Evolutionary conservation across 2,329 filamentous ascomycete species (phyloP).

Genomic region (Hymenoscyphus repandus): DNA sequence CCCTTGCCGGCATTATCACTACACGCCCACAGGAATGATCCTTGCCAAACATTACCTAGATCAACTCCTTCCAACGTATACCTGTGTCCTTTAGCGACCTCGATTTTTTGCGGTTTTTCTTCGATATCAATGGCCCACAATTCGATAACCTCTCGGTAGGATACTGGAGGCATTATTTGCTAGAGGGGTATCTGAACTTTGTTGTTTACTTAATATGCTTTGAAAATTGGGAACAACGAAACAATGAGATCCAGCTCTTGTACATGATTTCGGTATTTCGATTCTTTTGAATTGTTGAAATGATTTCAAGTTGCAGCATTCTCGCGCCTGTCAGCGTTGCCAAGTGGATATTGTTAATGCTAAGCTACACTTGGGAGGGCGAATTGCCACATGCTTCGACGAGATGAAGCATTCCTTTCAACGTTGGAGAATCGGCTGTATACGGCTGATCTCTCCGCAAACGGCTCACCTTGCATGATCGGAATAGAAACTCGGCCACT

Average conservation of each 20-base stretch:
- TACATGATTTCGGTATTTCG: background rate
- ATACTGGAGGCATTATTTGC: background rate
- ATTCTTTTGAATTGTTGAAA: background rate
- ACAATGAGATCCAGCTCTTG: conserved; percentile 1
- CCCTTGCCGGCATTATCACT: conserved; percentile 12
- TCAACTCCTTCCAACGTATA: conserved; percentile 1
- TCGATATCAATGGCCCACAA: conserved; percentile 7
- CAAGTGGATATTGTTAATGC: background rate
- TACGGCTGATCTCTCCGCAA: conserved; percentile 11
- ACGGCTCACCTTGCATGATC: conserved; percentile 22
- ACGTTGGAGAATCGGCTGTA: conserved; percentile 15
- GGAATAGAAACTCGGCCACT: conserved; percentile 18
- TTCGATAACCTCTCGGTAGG: conserved; percentile 6
- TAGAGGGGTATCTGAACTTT: conserved; percentile 4
- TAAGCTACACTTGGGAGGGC: conserved; percentile 8
- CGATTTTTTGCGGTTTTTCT: conserved; percentile 2
- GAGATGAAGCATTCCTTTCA: conserved; percentile 30
- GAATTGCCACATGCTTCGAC: conserved; percentile 22
- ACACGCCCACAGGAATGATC: background rate
- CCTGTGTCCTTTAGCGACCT: background rate
- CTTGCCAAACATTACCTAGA: conserved; percentile 1
- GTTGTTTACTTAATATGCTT: conserved; percentile 6
- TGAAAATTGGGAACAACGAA: conserved; percentile 7
- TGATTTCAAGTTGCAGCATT: conserved; percentile 6
- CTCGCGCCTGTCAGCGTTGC: conserved; percentile 3